Base-by-base conservation (phyloP, 169 alveolate genomes). In the Cryptosporidium tyzzeri region DNA sequence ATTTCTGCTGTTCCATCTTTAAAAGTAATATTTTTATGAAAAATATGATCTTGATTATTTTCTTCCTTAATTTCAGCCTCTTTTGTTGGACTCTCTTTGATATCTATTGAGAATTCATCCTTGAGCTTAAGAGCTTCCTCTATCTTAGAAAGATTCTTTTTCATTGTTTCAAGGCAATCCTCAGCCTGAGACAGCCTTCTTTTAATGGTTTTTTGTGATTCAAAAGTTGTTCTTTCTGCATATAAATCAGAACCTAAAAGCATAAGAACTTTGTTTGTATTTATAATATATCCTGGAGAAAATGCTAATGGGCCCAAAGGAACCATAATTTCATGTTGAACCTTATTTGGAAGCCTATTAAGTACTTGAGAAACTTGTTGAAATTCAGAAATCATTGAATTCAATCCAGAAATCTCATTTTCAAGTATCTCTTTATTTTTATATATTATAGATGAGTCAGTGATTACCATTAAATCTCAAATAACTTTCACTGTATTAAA, bases 231-330 rank as follows among this genome's bases (percentile, higher is more conserved):
- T 12, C 89, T 80, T 62, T 80, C 80, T 18, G 62, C 74, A 65
- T 61, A 80, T 44, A 80, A 41, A 41, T 80, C 89, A 8, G 80
- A 29, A 31, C 89, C 89, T 26, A 80, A 67, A 39, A 33, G 89
- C 75, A 80, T 80, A 3, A 80, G 48, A 26, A 80, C 75, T 31
- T 80, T 59, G 67, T 80, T 80, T 16, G 89, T 80, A 45, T 80
- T 80, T 23, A 65, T 35, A 8, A 80, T 80, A 35, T 80, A 65
- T 3, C 89, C 89, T 3, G 68, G 67, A 1, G 75, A 35, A 80
- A 80, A 80, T 48, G 89, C 89, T 16, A 80, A 44, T 5, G 89
- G 89, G 9, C 89, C 89, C 53, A 80, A 23, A 14, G 89, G 89
- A 18, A 80, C 89, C 89, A 80, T 80, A 26, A 80, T 59, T 62